Evolutionary conservation across 768 basidiomycete genomes (phyloP).

Genomic region (Coprinopsis strossmayeri): DNA sequence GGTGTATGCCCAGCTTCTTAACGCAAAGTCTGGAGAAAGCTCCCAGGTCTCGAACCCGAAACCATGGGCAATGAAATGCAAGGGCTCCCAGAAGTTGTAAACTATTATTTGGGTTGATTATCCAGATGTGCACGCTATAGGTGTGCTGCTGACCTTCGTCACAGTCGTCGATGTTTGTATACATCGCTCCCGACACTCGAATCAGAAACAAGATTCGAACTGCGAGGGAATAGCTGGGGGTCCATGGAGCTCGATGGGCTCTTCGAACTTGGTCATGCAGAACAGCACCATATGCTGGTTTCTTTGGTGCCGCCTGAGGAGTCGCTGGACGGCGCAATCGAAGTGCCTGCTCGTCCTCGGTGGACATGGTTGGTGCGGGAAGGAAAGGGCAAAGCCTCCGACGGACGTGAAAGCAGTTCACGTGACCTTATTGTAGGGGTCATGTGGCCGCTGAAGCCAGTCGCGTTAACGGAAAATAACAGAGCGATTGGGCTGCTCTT

Average conservation of each 20-base stretch:
- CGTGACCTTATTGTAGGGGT: not conserved
- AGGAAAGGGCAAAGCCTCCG: not conserved
- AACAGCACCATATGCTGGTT: slow-evolving; percentile 47
- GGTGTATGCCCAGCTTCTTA: slow-evolving; percentile 94
- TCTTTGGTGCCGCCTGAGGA: slow-evolving; percentile 22
- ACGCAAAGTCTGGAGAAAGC: slow-evolving; percentile 82
- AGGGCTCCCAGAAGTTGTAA: slow-evolving; percentile 98
- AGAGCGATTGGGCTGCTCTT: too few relatives aligned
- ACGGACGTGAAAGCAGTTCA: not conserved
- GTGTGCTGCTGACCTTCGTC: slow-evolving; percentile 73
- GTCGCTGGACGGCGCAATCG: slow-evolving; percentile 41
- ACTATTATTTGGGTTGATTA: slow-evolving; percentile 39
- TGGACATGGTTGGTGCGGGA: not conserved
- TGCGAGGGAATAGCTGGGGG: slow-evolving; percentile 78
- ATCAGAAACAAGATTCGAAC: slow-evolving; percentile 78
- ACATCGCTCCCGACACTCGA: slow-evolving; percentile 85
- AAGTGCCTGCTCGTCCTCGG: slow-evolving; percentile 28
- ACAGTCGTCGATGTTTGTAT: slow-evolving; percentile 90
- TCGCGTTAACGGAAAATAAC: too few relatives aligned
- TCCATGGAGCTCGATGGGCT: slow-evolving; percentile 73
- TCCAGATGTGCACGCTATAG: not conserved
- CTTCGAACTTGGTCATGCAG: slow-evolving; percentile 78
- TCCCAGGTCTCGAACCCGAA: slow-evolving; percentile 99
- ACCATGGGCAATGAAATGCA: slow-evolving; percentile 85
- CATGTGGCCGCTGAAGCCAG: not conserved